Conservation (phyloP, 1,139 yeast genomes). For the Pichiaceae sp. region DNA sequence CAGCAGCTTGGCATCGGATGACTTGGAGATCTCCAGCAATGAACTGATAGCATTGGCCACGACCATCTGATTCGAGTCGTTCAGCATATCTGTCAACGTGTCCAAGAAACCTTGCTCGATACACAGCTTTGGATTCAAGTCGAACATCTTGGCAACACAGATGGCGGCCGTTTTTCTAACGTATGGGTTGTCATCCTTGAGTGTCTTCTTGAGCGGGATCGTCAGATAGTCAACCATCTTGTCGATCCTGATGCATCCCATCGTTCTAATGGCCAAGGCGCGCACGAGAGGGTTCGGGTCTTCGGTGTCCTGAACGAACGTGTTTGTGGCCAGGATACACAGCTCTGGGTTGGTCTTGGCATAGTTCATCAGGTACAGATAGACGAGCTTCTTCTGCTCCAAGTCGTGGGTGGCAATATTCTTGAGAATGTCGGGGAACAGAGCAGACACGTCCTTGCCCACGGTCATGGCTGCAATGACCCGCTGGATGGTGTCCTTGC, state of each 20-base stretch:
- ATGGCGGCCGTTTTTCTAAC: slow-evolving; percentile 97
- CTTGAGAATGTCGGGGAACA: slow-evolving; percentile 93
- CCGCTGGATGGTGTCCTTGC: slow-evolving; percentile 94
- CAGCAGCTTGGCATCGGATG: slow-evolving; percentile 33
- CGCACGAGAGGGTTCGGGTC: slow-evolving; percentile 95
- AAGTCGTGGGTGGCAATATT: slow-evolving; percentile 95
- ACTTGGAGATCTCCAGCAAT: slow-evolving; percentile 60
- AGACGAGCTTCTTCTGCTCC: slow-evolving; percentile 94
- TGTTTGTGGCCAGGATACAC: slow-evolving; percentile 92
- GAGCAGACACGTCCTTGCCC: slow-evolving; percentile 93
- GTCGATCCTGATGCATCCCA: slow-evolving; percentile 97
- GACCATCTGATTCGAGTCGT: slow-evolving; percentile 93
- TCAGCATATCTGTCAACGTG: slow-evolving; percentile 58
- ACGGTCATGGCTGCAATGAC: slow-evolving; percentile 98
- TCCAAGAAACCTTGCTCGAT: slow-evolving; percentile 81
- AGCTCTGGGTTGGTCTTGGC: slow-evolving; percentile 95
- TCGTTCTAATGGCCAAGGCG: slow-evolving; percentile 93
- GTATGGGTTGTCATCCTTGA: slow-evolving; percentile 90
- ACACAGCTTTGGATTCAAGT: slow-evolving; percentile 72
- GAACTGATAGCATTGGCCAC: slow-evolving; percentile 90
- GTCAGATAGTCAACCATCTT: slow-evolving; percentile 94
- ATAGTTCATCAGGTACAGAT: slow-evolving; percentile 90
- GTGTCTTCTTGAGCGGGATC: slow-evolving; percentile 75
- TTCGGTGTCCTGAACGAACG: slow-evolving; percentile 93
- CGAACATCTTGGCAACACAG: slow-evolving; percentile 92